Conservation (phyloP, 2,329 filamentous ascomycete species). For the Ciborinia camelliae region DNA sequence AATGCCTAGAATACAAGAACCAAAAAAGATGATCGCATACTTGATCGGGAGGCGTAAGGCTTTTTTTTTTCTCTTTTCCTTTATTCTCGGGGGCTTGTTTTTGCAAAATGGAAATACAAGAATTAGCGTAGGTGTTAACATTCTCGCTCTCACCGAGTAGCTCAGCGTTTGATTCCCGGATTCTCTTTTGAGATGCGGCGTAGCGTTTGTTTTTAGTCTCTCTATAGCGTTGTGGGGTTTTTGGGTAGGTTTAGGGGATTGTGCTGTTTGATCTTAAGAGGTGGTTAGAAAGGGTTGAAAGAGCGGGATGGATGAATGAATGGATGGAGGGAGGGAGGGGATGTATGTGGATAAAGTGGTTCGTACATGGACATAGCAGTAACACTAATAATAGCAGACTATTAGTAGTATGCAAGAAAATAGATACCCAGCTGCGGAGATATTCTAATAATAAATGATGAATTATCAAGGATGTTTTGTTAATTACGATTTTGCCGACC, state of each 20-base stretch:
- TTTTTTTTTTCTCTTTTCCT: not conserved
- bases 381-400: too few relatives aligned
- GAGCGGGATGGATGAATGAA: too few relatives aligned
- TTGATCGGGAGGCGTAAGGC: constrained; percentile 3
- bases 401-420: too few relatives aligned
- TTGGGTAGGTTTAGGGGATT: not conserved
- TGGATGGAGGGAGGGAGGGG: not conserved
- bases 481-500: too few relatives aligned
- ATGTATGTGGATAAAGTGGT: too few relatives aligned
- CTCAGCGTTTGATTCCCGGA: not conserved
- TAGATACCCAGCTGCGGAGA: too few relatives aligned
- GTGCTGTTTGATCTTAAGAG: not conserved
- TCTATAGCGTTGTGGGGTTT: not conserved
- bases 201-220: not conserved
- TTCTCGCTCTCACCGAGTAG: not conserved
- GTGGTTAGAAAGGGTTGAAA: not conserved
- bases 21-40: not conserved
- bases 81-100: not conserved
- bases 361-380: too few relatives aligned
- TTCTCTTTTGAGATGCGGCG: not conserved
- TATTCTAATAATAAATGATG: too few relatives aligned
- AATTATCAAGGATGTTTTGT: too few relatives aligned
- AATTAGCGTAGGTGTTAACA: not conserved
- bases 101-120: not conserved
- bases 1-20: not conserved